Conservation (phyloP, 352 stramenopile genomes). For the Achlya hypogyna region DNA sequence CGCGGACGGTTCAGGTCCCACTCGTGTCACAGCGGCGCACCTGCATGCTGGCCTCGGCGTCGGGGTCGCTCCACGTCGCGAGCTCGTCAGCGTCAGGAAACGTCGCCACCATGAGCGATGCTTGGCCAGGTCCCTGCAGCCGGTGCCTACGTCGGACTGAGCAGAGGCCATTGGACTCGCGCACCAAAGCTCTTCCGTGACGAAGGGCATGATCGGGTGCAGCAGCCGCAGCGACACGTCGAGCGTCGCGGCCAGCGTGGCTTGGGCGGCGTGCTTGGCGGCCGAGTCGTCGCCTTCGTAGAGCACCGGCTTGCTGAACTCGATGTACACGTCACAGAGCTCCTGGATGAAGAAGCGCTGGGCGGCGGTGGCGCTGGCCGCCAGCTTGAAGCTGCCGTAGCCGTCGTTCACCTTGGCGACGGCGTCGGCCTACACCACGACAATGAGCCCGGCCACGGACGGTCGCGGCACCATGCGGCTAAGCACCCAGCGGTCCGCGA, state of each 20-base stretch:
- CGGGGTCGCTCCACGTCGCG: conserved; percentile 75
- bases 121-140: conserved; percentile 54
- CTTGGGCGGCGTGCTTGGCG: conserved; percentile 66
- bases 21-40: conserved; percentile 20
- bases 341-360: conserved; percentile 97
- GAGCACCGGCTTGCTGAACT: conserved; percentile 98
- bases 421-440: not conserved
- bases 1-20: not conserved
- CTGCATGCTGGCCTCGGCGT: conserved; percentile 89
- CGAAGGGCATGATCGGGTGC: conserved; percentile 97
- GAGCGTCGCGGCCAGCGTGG: conserved; percentile 80
- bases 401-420: conserved; percentile 63
- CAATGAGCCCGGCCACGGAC: not conserved
- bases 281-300: conserved; percentile 58
- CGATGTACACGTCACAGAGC: conserved; percentile 99
- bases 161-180: not conserved
- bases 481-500: conserved; percentile 61
- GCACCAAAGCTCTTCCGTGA: conserved; percentile 91
- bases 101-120: conserved; percentile 53
- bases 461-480: conserved; percentile 32
- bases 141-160: conserved; percentile 31
- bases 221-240: conserved; percentile 85
- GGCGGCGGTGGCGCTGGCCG: conserved; percentile 20
- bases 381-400: conserved; percentile 31
- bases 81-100: conserved; percentile 59